Conservation (phyloP, 2,329 filamentous ascomycete species). For the Phialophora expanda region DNA sequence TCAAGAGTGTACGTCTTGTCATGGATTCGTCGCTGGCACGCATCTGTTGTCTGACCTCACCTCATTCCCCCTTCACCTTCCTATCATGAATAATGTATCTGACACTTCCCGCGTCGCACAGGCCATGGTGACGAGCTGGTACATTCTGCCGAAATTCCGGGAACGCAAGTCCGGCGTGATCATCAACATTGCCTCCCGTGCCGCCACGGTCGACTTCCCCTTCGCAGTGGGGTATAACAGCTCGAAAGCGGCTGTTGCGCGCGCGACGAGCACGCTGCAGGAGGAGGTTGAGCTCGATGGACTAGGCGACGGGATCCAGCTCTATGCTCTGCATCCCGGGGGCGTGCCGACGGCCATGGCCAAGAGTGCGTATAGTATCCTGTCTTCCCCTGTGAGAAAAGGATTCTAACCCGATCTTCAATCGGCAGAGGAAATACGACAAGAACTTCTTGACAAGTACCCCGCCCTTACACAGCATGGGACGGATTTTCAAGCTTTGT, state of each 20-base stretch:
- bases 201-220: slow-evolving; percentile 31
- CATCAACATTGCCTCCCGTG: slow-evolving; percentile 33
- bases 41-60: not conserved
- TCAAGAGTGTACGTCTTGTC: slow-evolving; percentile 27
- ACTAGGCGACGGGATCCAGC: slow-evolving; percentile 23
- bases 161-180: slow-evolving; percentile 25
- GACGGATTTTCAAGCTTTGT: slow-evolving; percentile 23
- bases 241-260: slow-evolving; percentile 27
- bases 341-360: slow-evolving; percentile 28
- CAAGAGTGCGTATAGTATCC: slow-evolving; percentile 10
- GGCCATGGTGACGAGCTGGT: slow-evolving; percentile 27
- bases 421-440: slow-evolving; percentile 14
- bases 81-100: not conserved
- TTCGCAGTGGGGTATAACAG: slow-evolving; percentile 30
- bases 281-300: slow-evolving; percentile 31
- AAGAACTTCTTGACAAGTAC: slow-evolving; percentile 25
- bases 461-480: slow-evolving; percentile 13
- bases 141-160: slow-evolving; percentile 25
- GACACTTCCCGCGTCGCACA: not conserved
- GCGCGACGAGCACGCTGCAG: slow-evolving; percentile 30
- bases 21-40: not conserved
- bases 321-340: slow-evolving; percentile 29
- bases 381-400: not conserved
- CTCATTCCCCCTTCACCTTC: not conserved
- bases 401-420: not conserved